Evolutionary conservation across 768 basidiomycete genomes (phyloP), one percentile per base, ranked within the genome.

Genomic region (Boletus reticulatus): DNA sequence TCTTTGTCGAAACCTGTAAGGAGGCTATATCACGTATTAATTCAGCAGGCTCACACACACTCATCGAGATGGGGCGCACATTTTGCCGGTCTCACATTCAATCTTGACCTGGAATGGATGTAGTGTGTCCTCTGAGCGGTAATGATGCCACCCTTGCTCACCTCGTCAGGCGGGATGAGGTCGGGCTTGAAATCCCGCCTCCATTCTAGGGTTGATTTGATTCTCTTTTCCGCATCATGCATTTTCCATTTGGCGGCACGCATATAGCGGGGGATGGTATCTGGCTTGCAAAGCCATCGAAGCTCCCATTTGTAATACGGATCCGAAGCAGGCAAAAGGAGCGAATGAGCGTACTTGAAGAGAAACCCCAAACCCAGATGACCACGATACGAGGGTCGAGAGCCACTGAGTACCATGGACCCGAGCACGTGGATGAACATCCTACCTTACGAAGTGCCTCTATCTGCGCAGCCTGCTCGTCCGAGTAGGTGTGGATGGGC

Each of bases 1-100:
- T 93, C 89, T 49, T 78, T 79, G 72, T 95, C 92, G 61, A 94
- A 94, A 8, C 93, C 92, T 52, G 84, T 91, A 44, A 94, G 72
- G 45, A 94, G 80, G 43, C 92, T 93, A 60, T 7, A 42, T 17
- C 32, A 19, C n/a, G 17, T 27, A 37, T 45, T 36, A 37, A 16
- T 37, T 55, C 24, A 34, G 47, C 43, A n/a, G 39, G 16, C 17
- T 10, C 29, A 7, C 19, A 31, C 34, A 43, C 44, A 34, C 11
- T 17, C 17, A 20, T 56, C 24, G 36, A 43, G 39, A 41, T 10
- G 24, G 29, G 34, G 70, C 84, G 50, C 62, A 92, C 92, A 95
- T 93, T 73, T 95, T 95, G 16, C 92, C 92, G 0, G 89, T 90
- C 72, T 90, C 83, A 48, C 85, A 83, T 69, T 94, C 92, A 34